phyloP scores from a whole-genome alignment of 2,329 filamentous ascomycete genomes.

The Fusarium liriodendri region DNA sequence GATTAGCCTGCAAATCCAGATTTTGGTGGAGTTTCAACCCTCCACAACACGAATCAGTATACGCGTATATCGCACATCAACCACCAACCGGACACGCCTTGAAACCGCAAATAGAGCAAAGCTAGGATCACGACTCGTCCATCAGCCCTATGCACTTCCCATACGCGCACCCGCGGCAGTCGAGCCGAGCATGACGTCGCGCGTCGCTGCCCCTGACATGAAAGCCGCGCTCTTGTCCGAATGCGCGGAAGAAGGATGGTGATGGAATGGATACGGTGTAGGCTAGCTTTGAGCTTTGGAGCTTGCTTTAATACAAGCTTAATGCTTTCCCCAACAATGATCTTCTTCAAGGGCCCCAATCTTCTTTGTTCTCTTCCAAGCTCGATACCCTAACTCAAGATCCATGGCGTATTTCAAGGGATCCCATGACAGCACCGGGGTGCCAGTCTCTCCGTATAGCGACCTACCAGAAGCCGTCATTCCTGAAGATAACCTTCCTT shows the following conservation, averaged over 20 bases:
- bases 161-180: conserved; percentile 2
- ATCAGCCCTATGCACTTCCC: conserved; percentile 18
- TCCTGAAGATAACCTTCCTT: conserved; percentile 14
- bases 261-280: background rate
- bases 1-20: background rate
- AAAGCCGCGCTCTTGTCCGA: background rate
- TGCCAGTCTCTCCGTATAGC: conserved; percentile 15
- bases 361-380: background rate
- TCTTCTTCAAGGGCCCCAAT: background rate
- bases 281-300: background rate
- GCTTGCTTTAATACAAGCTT: background rate
- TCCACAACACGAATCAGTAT: conserved; percentile 6
- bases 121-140: background rate
- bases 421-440: background rate
- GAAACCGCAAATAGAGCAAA: background rate
- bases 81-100: background rate
- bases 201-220: background rate
- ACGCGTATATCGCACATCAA: conserved; percentile 24
- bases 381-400: background rate
- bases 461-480: conserved; percentile 20
- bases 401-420: conserved; percentile 7
- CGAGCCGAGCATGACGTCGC: background rate
- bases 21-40: background rate
- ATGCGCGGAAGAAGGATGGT: background rate
- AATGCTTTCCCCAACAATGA: background rate